Evolutionary conservation across 495 filamentous ascomycete species (phyloP), one percentile per base, ranked within the genome.

Genomic region (Beverwykella pulmonaria): DNA sequence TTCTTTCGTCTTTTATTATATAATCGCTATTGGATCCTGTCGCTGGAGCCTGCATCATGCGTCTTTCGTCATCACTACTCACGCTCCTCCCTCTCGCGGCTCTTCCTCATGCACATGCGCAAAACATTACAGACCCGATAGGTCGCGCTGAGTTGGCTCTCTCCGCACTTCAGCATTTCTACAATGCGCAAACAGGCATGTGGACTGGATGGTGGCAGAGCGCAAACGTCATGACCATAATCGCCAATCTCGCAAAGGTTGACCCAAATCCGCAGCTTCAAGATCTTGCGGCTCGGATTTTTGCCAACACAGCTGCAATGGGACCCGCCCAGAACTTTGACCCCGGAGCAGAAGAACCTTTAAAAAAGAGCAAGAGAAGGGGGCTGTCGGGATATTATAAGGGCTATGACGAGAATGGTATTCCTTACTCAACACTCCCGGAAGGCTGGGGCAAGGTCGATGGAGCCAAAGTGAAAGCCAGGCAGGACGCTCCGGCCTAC

Each of bases 161-260:
- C 3, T 61, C 65, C 1, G 59, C 63, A 47, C 80, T 91, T 1
- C 87, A 90, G 67, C 60, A 48, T 23, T 91, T 86, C 85, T 92
- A 91, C 65, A 83, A 90, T 71, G 55, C 62, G 2, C 67, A 67
- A 8, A 87, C 80, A 0, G 89, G 89, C 17, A 76, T 90, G 12
- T 92, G 87, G 86, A 73, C 84, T 26, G 86, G 86, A 1, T 92
- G 90, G 90, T 92, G 90, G 90, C 90, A 92, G 75, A 84, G 83
- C 41, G 89, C 86, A 60, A 92, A 91, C 73, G 82, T 80, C 59
- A 74, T 92, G 63, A 90, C 87, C 1, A 79, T 81, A 25, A 72
- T 90, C 39, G 84, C 81, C 64, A 86, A 92, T 69, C 81, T 88
- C 65, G 86, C 86, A 17, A 63, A 77, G 10, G 39, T 82, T 17